Conservation (phyloP, 345 rosid genomes). For the Gossypium thurberi region DNA sequence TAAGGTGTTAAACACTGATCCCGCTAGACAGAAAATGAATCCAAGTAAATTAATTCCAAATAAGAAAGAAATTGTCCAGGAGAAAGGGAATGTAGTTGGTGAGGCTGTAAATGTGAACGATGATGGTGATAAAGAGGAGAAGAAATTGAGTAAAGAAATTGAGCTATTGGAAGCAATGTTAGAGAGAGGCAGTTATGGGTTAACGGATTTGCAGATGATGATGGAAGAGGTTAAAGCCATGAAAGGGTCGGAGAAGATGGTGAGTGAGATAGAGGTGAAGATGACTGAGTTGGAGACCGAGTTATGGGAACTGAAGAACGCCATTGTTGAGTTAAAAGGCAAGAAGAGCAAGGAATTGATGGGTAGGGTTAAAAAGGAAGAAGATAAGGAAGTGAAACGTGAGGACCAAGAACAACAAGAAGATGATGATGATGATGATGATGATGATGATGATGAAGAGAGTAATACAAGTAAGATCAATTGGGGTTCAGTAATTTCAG, state of each 20-base stretch:
- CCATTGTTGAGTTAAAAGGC: constrained; percentile 9
- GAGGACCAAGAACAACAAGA: neutral
- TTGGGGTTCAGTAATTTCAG: constrained; percentile 1
- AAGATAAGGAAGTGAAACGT: neutral
- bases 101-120: neutral
- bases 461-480: neutral
- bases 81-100: neutral
- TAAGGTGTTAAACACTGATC: neutral
- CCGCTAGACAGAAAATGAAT: neutral
- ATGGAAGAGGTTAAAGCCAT: neutral
- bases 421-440: neutral
- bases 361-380: neutral
- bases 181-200: constrained; percentile 4
- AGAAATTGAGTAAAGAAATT: neutral
- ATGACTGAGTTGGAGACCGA: neutral
- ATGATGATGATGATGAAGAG: neutral
- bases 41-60: neutral
- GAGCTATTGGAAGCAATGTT: constrained; percentile 7
- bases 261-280: neutral
- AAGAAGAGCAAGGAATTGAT: constrained; percentile 7
- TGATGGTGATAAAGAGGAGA: neutral
- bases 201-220: neutral
- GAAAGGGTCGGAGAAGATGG: neutral
- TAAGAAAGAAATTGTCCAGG: neutral
- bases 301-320: neutral